Percentiles rank a stretch among this genome's conserved stretches.
Conservation (phyloP, 768 basidiomycete species). For the Hydnomerulius pinastri region DNA sequence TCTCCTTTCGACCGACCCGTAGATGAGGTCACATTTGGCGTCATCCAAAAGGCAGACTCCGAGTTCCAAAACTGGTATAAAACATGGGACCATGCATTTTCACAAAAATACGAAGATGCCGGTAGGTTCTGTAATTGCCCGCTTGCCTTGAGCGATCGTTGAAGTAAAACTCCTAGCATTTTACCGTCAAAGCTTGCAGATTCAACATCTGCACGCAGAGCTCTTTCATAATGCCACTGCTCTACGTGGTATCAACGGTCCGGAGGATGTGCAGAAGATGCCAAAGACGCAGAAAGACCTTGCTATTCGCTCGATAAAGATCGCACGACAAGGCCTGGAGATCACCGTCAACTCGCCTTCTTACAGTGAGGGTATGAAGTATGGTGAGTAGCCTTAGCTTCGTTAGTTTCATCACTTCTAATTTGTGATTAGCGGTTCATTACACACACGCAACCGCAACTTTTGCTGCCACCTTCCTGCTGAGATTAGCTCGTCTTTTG, state of each 20-base stretch:
- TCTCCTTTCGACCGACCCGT: slow-evolving; percentile 80
- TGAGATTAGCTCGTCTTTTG: slow-evolving; percentile 87
- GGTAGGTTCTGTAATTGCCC: slow-evolving; percentile 42
- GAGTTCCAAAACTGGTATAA: slow-evolving; percentile 84
- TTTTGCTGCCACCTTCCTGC: slow-evolving; percentile 87
- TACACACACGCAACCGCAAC: slow-evolving; percentile 93
- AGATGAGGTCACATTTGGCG: slow-evolving; percentile 68
- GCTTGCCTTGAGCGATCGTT: slow-evolving; percentile 7
- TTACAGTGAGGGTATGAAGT: slow-evolving; percentile 91
- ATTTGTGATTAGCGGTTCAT: slow-evolving; percentile 63
- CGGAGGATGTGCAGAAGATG: slow-evolving; percentile 86
- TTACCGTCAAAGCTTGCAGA: slow-evolving; percentile 86
- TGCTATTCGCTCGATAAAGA: slow-evolving; percentile 80
- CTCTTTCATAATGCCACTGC: slow-evolving; percentile 85
- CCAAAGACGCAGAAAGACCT: slow-evolving; percentile 74
- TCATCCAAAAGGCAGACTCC: slow-evolving; percentile 70
- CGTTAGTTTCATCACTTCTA: slow-evolving; percentile 3
- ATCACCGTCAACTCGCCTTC: slow-evolving; percentile 83
- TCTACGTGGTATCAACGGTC: slow-evolving; percentile 78
- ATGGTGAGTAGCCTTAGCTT: slow-evolving; percentile 51
- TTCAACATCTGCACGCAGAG: slow-evolving; percentile 86
- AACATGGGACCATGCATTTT: slow-evolving; percentile 78
- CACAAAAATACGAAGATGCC: slow-evolving; percentile 81
- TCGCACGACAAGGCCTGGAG: slow-evolving; percentile 78
- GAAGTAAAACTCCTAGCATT: slow-evolving; percentile 53